Percentiles rank a stretch among this genome's conserved stretches.
Conservation (phyloP, 768 basidiomycete species). For the Fomitopsis serialis region DNA sequence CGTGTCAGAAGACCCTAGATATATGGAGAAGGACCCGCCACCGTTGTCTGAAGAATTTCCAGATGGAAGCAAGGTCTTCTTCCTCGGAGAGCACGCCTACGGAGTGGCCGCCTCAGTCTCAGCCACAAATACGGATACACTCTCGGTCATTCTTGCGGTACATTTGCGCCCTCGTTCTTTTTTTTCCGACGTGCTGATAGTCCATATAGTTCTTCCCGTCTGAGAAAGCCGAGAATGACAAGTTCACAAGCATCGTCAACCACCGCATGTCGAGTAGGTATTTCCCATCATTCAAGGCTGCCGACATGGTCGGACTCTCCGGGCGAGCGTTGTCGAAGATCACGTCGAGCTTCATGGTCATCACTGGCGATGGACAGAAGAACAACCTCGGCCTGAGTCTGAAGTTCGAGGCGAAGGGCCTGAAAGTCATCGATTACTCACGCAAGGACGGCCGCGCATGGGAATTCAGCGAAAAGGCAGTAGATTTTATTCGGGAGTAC, state of each 20-base stretch:
- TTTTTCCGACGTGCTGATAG: not conserved
- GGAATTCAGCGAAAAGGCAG: slow-evolving; percentile 90
- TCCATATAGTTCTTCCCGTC: slow-evolving; percentile 73
- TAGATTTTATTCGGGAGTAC: slow-evolving; percentile 79
- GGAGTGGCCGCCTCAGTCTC: slow-evolving; percentile 93
- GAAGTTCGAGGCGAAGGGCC: slow-evolving; percentile 90
- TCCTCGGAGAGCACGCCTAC: slow-evolving; percentile 91
- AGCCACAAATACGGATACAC: slow-evolving; percentile 55
- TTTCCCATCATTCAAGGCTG: slow-evolving; percentile 72
- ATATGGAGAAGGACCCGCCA: slow-evolving; percentile 74
- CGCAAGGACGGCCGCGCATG: slow-evolving; percentile 78
- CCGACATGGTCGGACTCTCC: slow-evolving; percentile 69
- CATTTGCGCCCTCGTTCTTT: slow-evolving; percentile 9
- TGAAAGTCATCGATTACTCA: slow-evolving; percentile 93
- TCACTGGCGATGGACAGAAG: slow-evolving; percentile 71
- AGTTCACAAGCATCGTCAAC: slow-evolving; percentile 66
- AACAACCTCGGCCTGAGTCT: slow-evolving; percentile 89
- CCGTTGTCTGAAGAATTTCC: slow-evolving; percentile 88
- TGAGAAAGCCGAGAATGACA: slow-evolving; percentile 73
- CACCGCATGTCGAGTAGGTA: slow-evolving; percentile 51
- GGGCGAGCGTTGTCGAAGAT: slow-evolving; percentile 83
- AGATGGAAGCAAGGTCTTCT: slow-evolving; percentile 86
- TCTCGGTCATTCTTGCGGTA: slow-evolving; percentile 89
- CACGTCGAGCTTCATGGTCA: slow-evolving; percentile 89
- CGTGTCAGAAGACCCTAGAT: slow-evolving; percentile 84